These are phyloP conservation scores for Scytalidium lignicola DNA, from an alignment of 2,329 filamentous ascomycete genomes.

Conservation along the genomic window DNA sequence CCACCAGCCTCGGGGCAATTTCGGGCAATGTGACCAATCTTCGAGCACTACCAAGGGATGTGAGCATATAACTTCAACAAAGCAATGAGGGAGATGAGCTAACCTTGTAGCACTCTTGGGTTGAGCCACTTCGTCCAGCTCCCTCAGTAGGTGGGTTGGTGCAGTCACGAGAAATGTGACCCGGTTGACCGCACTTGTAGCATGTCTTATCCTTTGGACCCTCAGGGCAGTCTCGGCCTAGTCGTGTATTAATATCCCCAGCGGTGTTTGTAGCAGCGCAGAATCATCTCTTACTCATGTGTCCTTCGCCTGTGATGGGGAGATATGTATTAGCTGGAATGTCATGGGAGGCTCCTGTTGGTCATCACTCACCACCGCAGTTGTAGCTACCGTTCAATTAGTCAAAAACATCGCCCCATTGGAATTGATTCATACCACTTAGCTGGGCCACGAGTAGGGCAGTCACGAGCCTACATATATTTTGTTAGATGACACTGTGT, in stretches of 20 bases:
- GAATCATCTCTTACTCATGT: constrained; percentile 62
- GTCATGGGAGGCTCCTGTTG: constrained; percentile 12
- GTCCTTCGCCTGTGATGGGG: constrained; percentile 52
- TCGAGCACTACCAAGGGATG: constrained; percentile 62
- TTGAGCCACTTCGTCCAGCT: constrained; percentile 22
- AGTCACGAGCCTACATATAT: constrained; percentile 65
- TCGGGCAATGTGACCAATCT: constrained; percentile 92
- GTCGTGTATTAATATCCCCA: constrained; percentile 15
- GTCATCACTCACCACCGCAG: constrained; percentile 61
- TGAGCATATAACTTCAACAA: constrained; percentile 4
- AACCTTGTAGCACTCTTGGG: constrained; percentile 81
- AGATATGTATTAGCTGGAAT: constrained; percentile 24
- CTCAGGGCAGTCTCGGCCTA: constrained; percentile 85
- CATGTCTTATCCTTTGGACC: constrained; percentile 83
- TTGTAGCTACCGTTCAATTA: constrained; percentile 58
- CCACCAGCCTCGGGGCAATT: constrained; percentile 71
- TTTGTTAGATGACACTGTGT: not conserved
- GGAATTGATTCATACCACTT: constrained; percentile 60
- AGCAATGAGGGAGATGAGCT: not conserved
- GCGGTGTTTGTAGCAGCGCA: constrained; percentile 3
- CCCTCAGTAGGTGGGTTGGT: constrained; percentile 27
- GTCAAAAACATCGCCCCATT: constrained; percentile 1
- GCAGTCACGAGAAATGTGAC: constrained; percentile 83
- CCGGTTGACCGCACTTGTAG: constrained; percentile 74
- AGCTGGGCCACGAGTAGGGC: constrained; percentile 76